These are phyloP conservation scores for Lavandula angustifolia DNA, from an alignment of 257 asterid species.

Conservation along the genomic window DNA sequence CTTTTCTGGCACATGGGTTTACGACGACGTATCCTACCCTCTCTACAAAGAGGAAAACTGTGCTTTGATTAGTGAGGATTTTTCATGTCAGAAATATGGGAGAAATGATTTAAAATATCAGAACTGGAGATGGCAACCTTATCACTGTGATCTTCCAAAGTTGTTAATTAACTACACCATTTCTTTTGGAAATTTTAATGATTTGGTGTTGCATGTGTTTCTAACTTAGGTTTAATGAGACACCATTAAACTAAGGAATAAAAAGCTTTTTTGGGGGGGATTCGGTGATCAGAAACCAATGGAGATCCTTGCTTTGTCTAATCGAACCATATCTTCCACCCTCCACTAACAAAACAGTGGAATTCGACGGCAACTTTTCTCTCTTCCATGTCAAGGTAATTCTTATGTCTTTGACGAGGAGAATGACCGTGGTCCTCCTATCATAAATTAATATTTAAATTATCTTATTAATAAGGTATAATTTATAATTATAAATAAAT, in stretches of 20 bases:
- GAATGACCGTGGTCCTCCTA: too few relatives aligned
- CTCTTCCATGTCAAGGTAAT: conserved; percentile 45
- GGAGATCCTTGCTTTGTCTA: conserved; percentile 66
- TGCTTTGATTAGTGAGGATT: conserved; percentile 42
- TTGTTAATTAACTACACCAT: background rate
- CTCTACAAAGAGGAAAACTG: conserved; percentile 48
- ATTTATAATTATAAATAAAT: too few relatives aligned
- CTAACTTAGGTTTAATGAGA: too few relatives aligned
- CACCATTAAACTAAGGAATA: conserved; percentile 42
- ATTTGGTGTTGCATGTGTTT: too few relatives aligned
- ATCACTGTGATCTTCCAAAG: conserved; percentile 53
- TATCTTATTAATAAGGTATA: too few relatives aligned
- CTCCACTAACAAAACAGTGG: conserved; percentile 33
- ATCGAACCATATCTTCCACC: conserved; percentile 46
- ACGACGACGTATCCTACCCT: conserved; percentile 43
- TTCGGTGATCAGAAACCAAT: conserved; percentile 62
- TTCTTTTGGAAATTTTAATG: too few relatives aligned
- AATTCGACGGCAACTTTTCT: conserved; percentile 38
- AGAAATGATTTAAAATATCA: conserved; percentile 52
- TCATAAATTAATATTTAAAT: too few relatives aligned
- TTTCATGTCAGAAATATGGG: conserved; percentile 52
- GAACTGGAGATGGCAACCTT: conserved; percentile 71
- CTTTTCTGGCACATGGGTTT: background rate
- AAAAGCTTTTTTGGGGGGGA: conserved; percentile 67
- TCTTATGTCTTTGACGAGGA: too few relatives aligned